Evolutionary conservation across 2,329 filamentous ascomycete species (phyloP).

Genomic region (Capronia epimyces): DNA sequence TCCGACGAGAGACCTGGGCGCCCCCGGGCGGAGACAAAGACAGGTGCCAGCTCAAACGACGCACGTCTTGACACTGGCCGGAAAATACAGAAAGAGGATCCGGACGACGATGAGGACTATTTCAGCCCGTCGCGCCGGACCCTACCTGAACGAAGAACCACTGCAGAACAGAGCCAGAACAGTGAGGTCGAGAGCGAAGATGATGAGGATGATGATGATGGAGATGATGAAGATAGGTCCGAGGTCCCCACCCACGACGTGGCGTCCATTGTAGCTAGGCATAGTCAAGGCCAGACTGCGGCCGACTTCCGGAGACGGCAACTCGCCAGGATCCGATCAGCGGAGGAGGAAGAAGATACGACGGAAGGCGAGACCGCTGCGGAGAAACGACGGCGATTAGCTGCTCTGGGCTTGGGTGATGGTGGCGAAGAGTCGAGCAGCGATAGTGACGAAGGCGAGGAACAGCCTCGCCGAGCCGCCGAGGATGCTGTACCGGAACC

Average conservation of each 20-base stretch:
- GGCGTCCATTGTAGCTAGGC: slow-evolving; percentile 36
- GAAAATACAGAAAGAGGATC: neutral
- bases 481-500: slow-evolving; percentile 24
- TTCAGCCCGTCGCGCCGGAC: slow-evolving; percentile 15
- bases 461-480: slow-evolving; percentile 22
- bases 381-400: slow-evolving; percentile 44
- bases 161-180: slow-evolving; percentile 2
- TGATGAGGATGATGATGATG: slow-evolving; percentile 16
- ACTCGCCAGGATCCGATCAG: slow-evolving; percentile 30
- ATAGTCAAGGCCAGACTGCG: slow-evolving; percentile 33
- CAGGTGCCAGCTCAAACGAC: neutral
- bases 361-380: slow-evolving; percentile 38
- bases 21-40: slow-evolving; percentile 13
- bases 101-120: slow-evolving; percentile 14
- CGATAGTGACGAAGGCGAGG: slow-evolving; percentile 29
- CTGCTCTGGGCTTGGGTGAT: slow-evolving; percentile 36
- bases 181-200: slow-evolving; percentile 4
- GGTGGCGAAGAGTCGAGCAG: slow-evolving; percentile 27
- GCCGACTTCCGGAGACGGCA: slow-evolving; percentile 37
- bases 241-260: slow-evolving; percentile 35
- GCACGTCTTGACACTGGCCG: slow-evolving; percentile 2
- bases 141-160: slow-evolving; percentile 5
- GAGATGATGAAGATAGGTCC: slow-evolving; percentile 17
- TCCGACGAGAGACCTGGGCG: slow-evolving; percentile 22
- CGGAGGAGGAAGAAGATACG: slow-evolving; percentile 22